Conservation (phyloP, 176 grass and related monocot species). For the Areca catechu region DNA sequence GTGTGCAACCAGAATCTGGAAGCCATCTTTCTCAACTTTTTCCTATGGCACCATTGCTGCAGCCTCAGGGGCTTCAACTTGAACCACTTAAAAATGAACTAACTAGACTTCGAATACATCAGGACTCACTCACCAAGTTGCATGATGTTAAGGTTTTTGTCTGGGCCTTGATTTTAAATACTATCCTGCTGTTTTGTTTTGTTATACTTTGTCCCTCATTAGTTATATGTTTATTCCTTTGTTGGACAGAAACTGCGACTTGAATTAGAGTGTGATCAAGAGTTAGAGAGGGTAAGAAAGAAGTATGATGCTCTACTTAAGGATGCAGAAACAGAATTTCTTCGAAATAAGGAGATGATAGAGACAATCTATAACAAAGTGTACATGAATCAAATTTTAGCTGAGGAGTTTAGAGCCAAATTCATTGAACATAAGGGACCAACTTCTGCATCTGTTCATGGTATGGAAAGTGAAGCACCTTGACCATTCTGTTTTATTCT, state of each 20-base stretch:
- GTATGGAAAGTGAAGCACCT: conserved; percentile 14
- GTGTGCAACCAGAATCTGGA: conserved; percentile 18
- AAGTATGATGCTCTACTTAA: conserved; percentile 68
- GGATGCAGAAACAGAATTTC: conserved; percentile 46
- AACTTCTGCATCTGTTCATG: conserved; percentile 13
- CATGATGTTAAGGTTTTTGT: conserved; percentile 57
- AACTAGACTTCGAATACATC: conserved; percentile 35
- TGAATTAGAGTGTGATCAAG: conserved; percentile 43
- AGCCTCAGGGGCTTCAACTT: conserved; percentile 31
- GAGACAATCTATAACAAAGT: conserved; percentile 57
- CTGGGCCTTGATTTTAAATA: conserved; percentile 6
- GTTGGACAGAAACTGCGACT: conserved; percentile 48
- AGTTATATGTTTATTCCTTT: conserved; percentile 17
- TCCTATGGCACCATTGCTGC: conserved; percentile 37
- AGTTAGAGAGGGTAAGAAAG: conserved; percentile 52
- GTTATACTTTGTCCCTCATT: not conserved
- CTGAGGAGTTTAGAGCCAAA: conserved; percentile 85
- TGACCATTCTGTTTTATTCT: not conserved
- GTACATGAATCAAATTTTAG: conserved; percentile 60
- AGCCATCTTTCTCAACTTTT: conserved; percentile 30
- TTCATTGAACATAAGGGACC: conserved; percentile 49
- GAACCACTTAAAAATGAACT: conserved; percentile 75
- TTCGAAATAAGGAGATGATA: conserved; percentile 42
- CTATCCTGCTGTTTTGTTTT: not conserved
- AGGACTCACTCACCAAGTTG: conserved; percentile 35